Conservation (phyloP, 2,329 filamentous ascomycete genomes). For the Diaporthe citrichinensis region DNA sequence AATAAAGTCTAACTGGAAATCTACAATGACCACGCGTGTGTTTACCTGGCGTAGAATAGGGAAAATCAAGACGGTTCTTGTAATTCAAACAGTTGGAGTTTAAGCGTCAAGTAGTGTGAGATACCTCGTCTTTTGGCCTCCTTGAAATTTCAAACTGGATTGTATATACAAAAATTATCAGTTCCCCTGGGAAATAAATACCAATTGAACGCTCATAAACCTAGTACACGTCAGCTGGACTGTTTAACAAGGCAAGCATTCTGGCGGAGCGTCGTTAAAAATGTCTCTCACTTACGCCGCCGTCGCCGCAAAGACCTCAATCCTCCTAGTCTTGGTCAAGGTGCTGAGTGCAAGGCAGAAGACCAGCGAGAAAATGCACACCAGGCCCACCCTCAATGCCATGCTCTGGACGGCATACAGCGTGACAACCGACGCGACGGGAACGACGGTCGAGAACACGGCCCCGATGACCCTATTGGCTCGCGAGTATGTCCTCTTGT, state of each 20-base stretch:
- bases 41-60: neutral
- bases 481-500: slow-evolving; percentile 8
- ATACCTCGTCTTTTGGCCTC: neutral
- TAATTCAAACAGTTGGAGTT: neutral
- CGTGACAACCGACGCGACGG: slow-evolving; percentile 44
- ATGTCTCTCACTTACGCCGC: slow-evolving; percentile 44
- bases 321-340: slow-evolving; percentile 47
- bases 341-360: slow-evolving; percentile 47
- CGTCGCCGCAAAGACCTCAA: slow-evolving; percentile 49
- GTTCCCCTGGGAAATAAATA: slow-evolving; percentile 28
- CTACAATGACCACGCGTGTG: neutral
- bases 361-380: slow-evolving; percentile 48
- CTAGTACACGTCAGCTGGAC: neutral
- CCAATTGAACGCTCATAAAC: slow-evolving; percentile 42
- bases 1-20: neutral
- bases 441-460: slow-evolving; percentile 42
- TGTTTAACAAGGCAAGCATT: neutral
- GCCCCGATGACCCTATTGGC: slow-evolving; percentile 42
- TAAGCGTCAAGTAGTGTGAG: neutral
- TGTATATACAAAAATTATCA: neutral
- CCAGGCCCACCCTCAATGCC: slow-evolving; percentile 43
- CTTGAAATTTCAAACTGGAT: neutral
- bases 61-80: too few species aligned
- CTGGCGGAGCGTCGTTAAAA: neutral
- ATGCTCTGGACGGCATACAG: slow-evolving; percentile 43